Evolutionary conservation across 495 filamentous ascomycete genomes (phyloP), one percentile per base, ranked within the genome.

Genomic region (Penicillium canariense): DNA sequence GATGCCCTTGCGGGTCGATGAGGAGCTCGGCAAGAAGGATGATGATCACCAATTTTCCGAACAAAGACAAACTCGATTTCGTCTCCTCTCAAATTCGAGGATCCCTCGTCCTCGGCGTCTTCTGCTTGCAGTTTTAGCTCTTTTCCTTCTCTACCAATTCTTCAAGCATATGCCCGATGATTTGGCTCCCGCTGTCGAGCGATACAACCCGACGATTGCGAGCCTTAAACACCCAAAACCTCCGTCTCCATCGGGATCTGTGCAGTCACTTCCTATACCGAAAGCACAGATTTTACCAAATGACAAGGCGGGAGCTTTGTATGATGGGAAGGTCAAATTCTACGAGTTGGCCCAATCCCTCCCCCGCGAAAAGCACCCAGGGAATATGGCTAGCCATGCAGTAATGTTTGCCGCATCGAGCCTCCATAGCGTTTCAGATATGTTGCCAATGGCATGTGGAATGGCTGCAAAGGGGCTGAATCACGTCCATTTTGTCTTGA

Each of bases 21-120:
- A 84, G 69, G 85, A 87, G 75, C 76, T 85, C n/a, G 85, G 84
- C 42, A 87, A 87, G 71, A 83, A 81, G 53, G 78, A 87, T 63
- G 85, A 88, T 63, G 85, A 87, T 59, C 81, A 82, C 63, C 78
- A 72, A 48, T 74, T 71, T 4, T 57, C 55, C 20, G 61, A 60
- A 26, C 54, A 50, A 42, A 32, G 59, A 26, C 54, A 50, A 42
- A 32, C 52, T 20, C 63, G 60, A 44, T 55, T 65, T 32, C 58
- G 67, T 32, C 53, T 67, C 14, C 55, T 68, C 52, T 65, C 63
- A 25, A 56, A 55, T 35, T 71, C 70, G 54, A 68, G 66, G 43
- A 51, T 56, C 15, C 69, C 71, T 38, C 76, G 79, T 43, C 71
- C 69, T 54, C 73, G 79, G 42, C 67, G 79, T 38, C 53, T 84